phyloP scores from a whole-genome alignment of 495 filamentous ascomycete species.

The Bacidia rubella region DNA sequence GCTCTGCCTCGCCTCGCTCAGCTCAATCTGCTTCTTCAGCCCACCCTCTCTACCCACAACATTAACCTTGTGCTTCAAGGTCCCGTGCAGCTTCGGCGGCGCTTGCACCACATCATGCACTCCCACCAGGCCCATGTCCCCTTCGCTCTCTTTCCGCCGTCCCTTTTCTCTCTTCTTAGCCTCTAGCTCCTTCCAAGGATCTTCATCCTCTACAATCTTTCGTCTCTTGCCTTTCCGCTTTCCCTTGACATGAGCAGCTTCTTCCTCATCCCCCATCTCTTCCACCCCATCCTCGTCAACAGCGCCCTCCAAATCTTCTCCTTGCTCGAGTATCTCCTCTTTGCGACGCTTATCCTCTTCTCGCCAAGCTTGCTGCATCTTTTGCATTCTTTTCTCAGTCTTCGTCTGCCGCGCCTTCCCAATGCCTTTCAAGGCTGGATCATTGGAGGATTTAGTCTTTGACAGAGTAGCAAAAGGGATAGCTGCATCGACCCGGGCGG shows the following conservation, averaged over 20 bases:
- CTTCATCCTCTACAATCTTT: slow-evolving; percentile 41
- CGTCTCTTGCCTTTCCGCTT: slow-evolving; percentile 44
- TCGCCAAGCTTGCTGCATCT: slow-evolving; percentile 70
- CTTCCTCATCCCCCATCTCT: slow-evolving; percentile 45
- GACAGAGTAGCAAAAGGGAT: slow-evolving; percentile 59
- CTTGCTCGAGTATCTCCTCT: slow-evolving; percentile 44
- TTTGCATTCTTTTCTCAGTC: slow-evolving; percentile 71
- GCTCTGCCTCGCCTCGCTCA: slow-evolving; percentile 57
- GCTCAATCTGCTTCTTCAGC: slow-evolving; percentile 67
- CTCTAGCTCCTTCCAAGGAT: slow-evolving; percentile 71
- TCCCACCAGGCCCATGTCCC: slow-evolving; percentile 28
- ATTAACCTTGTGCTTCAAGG: slow-evolving; percentile 56
- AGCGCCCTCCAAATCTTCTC: slow-evolving; percentile 1
- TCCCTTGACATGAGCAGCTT: slow-evolving; percentile 32
- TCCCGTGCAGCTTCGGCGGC: slow-evolving; percentile 58
- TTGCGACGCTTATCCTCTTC: slow-evolving; percentile 42
- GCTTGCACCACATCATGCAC: slow-evolving; percentile 71
- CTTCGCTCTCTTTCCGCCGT: slow-evolving; percentile 33
- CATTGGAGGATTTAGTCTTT: slow-evolving; percentile 24
- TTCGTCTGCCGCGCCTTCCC: slow-evolving; percentile 52
- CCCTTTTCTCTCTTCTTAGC: slow-evolving; percentile 27
- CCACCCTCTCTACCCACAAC: slow-evolving; percentile 55
- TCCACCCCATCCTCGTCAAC: slow-evolving; percentile 51
- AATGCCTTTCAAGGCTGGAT: slow-evolving; percentile 12
- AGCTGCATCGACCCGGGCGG: slow-evolving; percentile 71